Conservation (phyloP, 768 basidiomycete genomes). For the Mycena alexandri region DNA sequence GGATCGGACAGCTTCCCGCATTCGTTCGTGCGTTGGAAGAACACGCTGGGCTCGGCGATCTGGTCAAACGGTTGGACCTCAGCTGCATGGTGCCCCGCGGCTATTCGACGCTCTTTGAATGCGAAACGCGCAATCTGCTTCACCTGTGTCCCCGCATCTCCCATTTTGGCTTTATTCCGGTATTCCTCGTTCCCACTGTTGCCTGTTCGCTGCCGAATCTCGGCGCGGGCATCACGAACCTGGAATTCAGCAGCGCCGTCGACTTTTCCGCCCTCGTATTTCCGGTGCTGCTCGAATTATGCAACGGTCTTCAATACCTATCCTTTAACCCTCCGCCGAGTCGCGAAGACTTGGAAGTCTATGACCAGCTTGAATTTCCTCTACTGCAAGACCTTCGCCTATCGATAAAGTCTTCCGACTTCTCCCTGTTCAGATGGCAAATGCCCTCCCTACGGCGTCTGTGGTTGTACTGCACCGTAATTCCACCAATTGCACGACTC, state of each 20-base stretch:
- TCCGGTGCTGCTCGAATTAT: slow-evolving; percentile 9
- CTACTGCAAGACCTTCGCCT: slow-evolving; percentile 9
- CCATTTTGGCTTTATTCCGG: slow-evolving; percentile 14
- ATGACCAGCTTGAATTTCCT: not conserved
- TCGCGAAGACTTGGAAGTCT: not conserved
- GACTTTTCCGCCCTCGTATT: not conserved
- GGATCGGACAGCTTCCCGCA: slow-evolving; percentile 38
- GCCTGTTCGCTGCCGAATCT: not conserved
- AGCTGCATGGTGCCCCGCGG: slow-evolving; percentile 30
- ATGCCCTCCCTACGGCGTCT: slow-evolving; percentile 11
- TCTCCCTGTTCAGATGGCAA: not conserved
- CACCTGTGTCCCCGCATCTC: slow-evolving; percentile 13
- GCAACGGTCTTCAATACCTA: slow-evolving; percentile 9
- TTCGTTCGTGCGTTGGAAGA: slow-evolving; percentile 40
- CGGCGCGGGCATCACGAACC: slow-evolving; percentile 6
- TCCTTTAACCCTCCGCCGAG: not conserved
- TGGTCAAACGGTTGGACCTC: slow-evolving; percentile 33
- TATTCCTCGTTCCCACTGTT: not conserved
- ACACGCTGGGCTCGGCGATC: slow-evolving; percentile 17
- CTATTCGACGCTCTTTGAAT: slow-evolving; percentile 26
- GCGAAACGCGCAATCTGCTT: slow-evolving; percentile 3
- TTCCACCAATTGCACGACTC: not conserved
- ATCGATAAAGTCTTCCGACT: not conserved
- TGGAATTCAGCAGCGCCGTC: not conserved
- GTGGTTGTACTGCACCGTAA: no score